Percentiles rank a stretch among this genome's conserved stretches.
Evolutionary conservation across 176 grass and related monocot genomes (phyloP).

Genomic region (Lolium perenne): DNA sequence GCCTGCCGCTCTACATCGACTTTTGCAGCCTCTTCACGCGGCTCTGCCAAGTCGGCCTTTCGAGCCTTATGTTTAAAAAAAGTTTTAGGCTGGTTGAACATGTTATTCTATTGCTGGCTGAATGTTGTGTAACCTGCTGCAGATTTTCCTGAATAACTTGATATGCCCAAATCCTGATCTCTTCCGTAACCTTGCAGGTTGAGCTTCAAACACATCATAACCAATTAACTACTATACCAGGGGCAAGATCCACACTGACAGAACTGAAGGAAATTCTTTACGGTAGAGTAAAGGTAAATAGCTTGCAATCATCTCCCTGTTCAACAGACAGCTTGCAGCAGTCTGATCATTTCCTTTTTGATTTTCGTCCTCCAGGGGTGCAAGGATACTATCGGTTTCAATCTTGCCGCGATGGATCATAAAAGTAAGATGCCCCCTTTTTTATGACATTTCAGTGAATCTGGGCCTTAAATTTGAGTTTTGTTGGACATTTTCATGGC

Average conservation of each 20-base stretch:
- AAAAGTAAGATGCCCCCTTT: slow-evolving; percentile 48
- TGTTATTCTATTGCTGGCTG: not conserved
- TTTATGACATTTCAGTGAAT: not conserved
- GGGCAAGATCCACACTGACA: slow-evolving; percentile 68
- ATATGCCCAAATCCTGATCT: slow-evolving; percentile 24
- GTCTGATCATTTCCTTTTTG: not conserved
- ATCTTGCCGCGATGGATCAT: slow-evolving; percentile 91
- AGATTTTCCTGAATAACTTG: not conserved
- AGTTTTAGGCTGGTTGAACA: not conserved
- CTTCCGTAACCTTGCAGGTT: slow-evolving; percentile 60
- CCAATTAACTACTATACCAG: slow-evolving; percentile 70
- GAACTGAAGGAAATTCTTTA: slow-evolving; percentile 73
- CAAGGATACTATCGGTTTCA: slow-evolving; percentile 92
- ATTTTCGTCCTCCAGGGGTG: slow-evolving; percentile 56
- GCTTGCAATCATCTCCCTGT: not conserved
- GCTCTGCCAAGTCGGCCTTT: too few species aligned
- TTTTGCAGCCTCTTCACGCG: too few species aligned
- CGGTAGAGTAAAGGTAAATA: slow-evolving; percentile 75
- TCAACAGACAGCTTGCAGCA: not conserved
- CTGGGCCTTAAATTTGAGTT: not conserved
- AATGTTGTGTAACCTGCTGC: not conserved
- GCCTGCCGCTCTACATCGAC: too few species aligned
- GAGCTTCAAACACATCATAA: slow-evolving; percentile 98
- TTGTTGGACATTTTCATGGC: too few species aligned
- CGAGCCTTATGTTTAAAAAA: too few species aligned